A percentile compares a stretch with the other conserved stretches of the same genome.
phyloP scores from a whole-genome alignment of 805 yeast genomes.

The Sugiyamaella smithiae region DNA sequence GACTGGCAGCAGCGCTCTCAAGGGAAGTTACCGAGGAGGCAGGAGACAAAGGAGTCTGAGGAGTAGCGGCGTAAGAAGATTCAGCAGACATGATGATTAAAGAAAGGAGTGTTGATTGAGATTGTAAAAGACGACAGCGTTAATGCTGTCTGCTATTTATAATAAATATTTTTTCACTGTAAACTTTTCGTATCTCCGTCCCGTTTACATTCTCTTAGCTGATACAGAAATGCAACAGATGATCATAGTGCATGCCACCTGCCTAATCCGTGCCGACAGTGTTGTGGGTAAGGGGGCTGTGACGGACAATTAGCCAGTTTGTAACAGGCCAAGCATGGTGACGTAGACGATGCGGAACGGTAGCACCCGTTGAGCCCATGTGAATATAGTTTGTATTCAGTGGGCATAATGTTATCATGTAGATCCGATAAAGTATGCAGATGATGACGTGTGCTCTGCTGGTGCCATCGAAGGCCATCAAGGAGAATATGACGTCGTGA shows the following conservation, averaged over 20 bases:
- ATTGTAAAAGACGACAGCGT: no score
- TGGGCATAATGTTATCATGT: no score
- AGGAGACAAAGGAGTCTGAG: conserved; percentile 8
- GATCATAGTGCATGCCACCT: conserved; percentile 3
- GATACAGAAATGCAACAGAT: neutral
- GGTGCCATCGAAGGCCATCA: no score
- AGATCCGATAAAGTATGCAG: no score
- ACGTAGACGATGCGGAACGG: neutral
- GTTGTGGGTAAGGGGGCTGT: neutral
- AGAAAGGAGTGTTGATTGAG: no score
- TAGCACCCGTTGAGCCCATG: neutral
- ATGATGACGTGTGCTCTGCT: no score
- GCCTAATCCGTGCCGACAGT: neutral
- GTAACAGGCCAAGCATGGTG: neutral
- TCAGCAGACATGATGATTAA: conserved; percentile 13
- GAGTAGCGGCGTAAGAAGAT: conserved; percentile 1
- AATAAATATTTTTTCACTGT: conserved; percentile 4
- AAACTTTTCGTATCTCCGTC: neutral
- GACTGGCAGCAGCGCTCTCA: neutral
- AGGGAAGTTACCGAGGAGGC: conserved; percentile 7
- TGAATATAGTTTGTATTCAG: no score
- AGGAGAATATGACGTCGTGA: no score
- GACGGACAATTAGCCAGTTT: neutral
- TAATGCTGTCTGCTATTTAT: neutral
- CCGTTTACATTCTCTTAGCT: conserved; percentile 3